phyloP scores from a whole-genome alignment of 2,329 filamentous ascomycete species.

The Microdochium paspali region DNA sequence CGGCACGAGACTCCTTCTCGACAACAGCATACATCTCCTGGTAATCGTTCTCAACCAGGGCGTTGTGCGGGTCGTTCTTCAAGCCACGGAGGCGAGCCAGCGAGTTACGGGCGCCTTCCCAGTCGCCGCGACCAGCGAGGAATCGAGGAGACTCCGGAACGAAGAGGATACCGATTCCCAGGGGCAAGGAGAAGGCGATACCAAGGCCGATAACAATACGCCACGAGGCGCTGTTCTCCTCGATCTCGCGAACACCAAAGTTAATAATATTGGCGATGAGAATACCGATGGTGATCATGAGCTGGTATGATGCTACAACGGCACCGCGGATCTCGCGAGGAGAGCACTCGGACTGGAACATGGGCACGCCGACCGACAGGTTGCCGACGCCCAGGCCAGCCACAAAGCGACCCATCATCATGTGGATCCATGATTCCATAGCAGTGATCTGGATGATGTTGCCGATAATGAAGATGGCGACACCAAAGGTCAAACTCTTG shows the following conservation, averaged over 20 bases:
- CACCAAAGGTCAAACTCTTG: slow-evolving; percentile 41
- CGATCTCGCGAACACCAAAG: slow-evolving; percentile 35
- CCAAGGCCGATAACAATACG: slow-evolving; percentile 51
- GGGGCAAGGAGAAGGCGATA: slow-evolving; percentile 40
- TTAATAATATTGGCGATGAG: slow-evolving; percentile 46
- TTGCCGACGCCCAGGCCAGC: slow-evolving; percentile 60
- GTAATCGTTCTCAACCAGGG: slow-evolving; percentile 40
- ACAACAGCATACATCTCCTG: slow-evolving; percentile 40
- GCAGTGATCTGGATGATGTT: slow-evolving; percentile 58
- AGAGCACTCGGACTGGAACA: slow-evolving; percentile 57
- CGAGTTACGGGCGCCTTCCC: slow-evolving; percentile 37
- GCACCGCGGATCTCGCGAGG: slow-evolving; percentile 54
- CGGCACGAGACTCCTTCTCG: slow-evolving; percentile 31
- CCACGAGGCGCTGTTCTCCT: slow-evolving; percentile 41
- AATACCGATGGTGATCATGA: slow-evolving; percentile 65
- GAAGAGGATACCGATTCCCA: slow-evolving; percentile 41
- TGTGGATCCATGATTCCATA: slow-evolving; percentile 49
- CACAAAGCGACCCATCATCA: slow-evolving; percentile 56
- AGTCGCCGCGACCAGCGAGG: slow-evolving; percentile 36
- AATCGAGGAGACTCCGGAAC: slow-evolving; percentile 50
- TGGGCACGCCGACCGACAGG: slow-evolving; percentile 55
- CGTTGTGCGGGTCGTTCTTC: slow-evolving; percentile 32
- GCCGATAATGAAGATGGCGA: slow-evolving; percentile 51
- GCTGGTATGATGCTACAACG: slow-evolving; percentile 61
- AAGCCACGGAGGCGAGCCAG: slow-evolving; percentile 43